Evolutionary conservation across 208 protist species (phyloP).

Genomic region (Crithidia sp.): DNA sequence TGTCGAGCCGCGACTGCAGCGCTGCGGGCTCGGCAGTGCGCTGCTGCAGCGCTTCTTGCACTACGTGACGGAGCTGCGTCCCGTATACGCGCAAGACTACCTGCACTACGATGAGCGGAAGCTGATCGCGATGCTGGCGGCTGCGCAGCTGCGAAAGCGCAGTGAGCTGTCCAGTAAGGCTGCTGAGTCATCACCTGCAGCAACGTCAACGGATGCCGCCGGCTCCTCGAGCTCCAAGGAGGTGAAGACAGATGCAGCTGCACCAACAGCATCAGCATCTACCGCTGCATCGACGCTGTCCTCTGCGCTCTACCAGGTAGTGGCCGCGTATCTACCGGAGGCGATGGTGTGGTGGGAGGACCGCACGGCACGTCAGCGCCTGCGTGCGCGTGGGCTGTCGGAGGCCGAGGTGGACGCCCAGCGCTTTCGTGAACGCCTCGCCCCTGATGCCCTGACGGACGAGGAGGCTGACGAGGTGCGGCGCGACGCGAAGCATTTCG

Average conservation of each 20-base stretch:
- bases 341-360: constrained; percentile 28
- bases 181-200: background rate
- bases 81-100: constrained; percentile 53
- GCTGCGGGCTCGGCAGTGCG: constrained; percentile 59
- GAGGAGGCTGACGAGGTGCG: constrained; percentile 37
- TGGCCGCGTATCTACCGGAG: constrained; percentile 27
- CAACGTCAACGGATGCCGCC: background rate
- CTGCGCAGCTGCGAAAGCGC: constrained; percentile 27
- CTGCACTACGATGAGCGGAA: constrained; percentile 56
- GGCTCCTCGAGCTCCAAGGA: too few species aligned
- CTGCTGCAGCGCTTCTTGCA: constrained; percentile 59
- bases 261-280: background rate
- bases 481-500: constrained; percentile 19
- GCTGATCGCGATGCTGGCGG: constrained; percentile 32
- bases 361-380: constrained; percentile 22
- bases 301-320: constrained; percentile 7
- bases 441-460: constrained; percentile 20
- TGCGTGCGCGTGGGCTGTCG: constrained; percentile 21
- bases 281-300: background rate
- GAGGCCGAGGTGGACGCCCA: constrained; percentile 27
- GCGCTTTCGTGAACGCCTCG: constrained; percentile 23
- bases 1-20: constrained; percentile 52
- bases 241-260: too few species aligned
- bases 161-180: background rate
- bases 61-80: constrained; percentile 58